Conservation (phyloP, 2,329 filamentous ascomycete species). For the Cytospora schulzeri region DNA sequence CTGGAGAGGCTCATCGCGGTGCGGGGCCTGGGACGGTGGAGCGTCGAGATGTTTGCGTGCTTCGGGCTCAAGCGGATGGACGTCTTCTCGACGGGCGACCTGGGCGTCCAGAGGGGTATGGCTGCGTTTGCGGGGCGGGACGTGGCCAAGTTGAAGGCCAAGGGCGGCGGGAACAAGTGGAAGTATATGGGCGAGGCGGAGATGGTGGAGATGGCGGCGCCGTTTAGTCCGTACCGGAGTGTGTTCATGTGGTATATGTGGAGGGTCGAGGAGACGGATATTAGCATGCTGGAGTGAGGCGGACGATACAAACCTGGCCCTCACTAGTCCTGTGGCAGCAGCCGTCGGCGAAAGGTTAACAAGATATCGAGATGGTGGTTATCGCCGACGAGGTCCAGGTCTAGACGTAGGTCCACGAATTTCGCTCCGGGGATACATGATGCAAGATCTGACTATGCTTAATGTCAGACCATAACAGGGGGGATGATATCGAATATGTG, state of each 20-base stretch:
- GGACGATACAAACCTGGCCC: no score
- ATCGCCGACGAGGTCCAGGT: background rate
- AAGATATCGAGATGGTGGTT: background rate
- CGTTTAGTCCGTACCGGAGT: slow-evolving; percentile 84
- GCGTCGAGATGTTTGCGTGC: slow-evolving; percentile 96
- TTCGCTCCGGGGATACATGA: background rate
- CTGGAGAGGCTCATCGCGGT: slow-evolving; percentile 82
- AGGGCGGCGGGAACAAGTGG: slow-evolving; percentile 75
- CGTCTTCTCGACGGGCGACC: slow-evolving; percentile 87
- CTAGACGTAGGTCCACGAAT: background rate
- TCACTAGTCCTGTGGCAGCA: background rate
- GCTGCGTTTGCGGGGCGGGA: slow-evolving; percentile 83
- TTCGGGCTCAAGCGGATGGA: slow-evolving; percentile 95
- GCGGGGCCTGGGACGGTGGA: slow-evolving; percentile 85
- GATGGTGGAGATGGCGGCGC: slow-evolving; percentile 80
- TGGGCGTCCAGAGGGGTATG: slow-evolving; percentile 94
- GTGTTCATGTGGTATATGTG: slow-evolving; percentile 99
- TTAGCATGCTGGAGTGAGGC: slow-evolving; percentile 61
- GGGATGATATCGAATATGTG: background rate
- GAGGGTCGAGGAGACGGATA: slow-evolving; percentile 78
- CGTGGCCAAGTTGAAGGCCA: slow-evolving; percentile 80
- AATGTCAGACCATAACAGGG: background rate
- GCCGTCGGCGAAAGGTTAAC: background rate
- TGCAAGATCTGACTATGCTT: background rate
- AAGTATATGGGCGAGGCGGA: slow-evolving; percentile 97